Conservation (phyloP, 495 filamentous ascomycete species). For the Coniosporium apollinis region DNA sequence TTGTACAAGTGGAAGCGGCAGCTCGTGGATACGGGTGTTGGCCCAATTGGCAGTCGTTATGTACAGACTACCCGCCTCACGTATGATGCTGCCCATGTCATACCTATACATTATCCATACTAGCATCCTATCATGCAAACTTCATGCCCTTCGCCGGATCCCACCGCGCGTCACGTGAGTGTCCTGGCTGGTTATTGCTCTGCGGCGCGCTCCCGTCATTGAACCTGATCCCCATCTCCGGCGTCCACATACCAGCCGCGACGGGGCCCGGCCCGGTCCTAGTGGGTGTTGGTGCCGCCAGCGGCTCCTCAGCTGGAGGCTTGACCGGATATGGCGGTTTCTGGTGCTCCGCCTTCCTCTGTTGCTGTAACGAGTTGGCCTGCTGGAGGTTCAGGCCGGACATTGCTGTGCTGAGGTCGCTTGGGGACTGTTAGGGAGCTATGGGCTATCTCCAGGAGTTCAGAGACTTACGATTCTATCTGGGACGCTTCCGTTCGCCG, state of each 20-base stretch:
- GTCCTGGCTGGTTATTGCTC: slow-evolving; percentile 8
- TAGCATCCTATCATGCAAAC: slow-evolving; percentile 13
- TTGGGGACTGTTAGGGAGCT: no score
- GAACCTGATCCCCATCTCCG: slow-evolving; percentile 67
- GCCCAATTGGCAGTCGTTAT: no score
- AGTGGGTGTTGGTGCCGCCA: slow-evolving; percentile 18
- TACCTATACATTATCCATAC: no score
- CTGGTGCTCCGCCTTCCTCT: slow-evolving; percentile 16
- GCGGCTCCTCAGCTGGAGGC: slow-evolving; percentile 10
- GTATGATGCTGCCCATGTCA: no score
- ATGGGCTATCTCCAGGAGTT: no score
- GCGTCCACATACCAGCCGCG: slow-evolving; percentile 53
- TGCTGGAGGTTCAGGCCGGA: slow-evolving; percentile 39
- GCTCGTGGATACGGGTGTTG: no score
- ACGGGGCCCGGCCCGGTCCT: slow-evolving; percentile 18
- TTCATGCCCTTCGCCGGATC: slow-evolving; percentile 16
- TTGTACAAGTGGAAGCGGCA: no score
- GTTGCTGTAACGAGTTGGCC: slow-evolving; percentile 20
- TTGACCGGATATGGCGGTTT: slow-evolving; percentile 8
- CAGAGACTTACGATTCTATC: slow-evolving; percentile 62
- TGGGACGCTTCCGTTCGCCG: slow-evolving; percentile 64
- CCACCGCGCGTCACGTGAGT: slow-evolving; percentile 14
- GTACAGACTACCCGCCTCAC: no score
- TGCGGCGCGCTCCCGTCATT: slow-evolving; percentile 14
- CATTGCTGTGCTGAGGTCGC: slow-evolving; percentile 52